Conservation (phyloP, 2,329 filamentous ascomycete genomes). For the Trichophyton verrucosum region DNA sequence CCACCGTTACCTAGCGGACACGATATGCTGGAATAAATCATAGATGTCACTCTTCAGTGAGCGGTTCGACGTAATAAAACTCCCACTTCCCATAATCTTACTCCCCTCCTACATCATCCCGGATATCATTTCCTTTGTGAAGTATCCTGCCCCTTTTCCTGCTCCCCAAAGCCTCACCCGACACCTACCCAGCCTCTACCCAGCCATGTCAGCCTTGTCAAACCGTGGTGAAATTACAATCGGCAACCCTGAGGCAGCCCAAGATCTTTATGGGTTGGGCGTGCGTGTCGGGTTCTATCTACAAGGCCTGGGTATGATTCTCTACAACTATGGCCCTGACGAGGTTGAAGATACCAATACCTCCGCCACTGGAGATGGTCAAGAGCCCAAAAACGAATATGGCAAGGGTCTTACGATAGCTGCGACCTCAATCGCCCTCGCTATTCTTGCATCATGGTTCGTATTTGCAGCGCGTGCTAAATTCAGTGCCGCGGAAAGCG, state of each 20-base stretch:
- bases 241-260: neutral
- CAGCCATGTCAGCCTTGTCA: neutral
- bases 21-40: neutral
- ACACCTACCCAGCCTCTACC: neutral
- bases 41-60: neutral
- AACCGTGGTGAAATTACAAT: neutral
- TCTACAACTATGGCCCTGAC: neutral
- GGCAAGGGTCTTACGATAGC: neutral
- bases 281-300: constrained; percentile 1
- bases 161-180: neutral
- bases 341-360: neutral
- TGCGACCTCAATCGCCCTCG: neutral
- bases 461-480: neutral
- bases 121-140: neutral
- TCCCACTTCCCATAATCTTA: neutral
- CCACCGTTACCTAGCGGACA: neutral
- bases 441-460: neutral
- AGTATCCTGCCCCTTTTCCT: neutral
- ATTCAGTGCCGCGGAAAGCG: neutral
- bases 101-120: neutral
- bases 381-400: neutral
- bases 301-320: too few species aligned
- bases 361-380: neutral
- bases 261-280: constrained; percentile 1
- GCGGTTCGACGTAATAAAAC: neutral